phyloP scores from a whole-genome alignment of 2,329 filamentous ascomycete species.

The Dothideomycetidae sp. region DNA sequence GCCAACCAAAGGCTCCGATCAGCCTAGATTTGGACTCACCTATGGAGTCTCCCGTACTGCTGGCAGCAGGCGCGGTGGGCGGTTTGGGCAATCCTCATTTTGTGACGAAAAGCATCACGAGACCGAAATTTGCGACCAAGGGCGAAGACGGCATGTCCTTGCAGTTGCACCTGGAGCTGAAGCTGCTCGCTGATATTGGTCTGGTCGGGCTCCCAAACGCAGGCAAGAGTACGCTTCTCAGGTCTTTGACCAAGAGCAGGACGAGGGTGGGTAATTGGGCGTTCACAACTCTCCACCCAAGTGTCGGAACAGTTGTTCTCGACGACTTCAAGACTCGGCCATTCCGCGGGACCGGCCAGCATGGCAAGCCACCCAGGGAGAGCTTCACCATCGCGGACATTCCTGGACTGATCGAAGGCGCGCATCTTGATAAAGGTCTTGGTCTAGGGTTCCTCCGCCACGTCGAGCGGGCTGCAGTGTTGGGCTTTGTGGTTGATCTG shows the following conservation, averaged over 20 bases:
- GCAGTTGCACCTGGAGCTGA: slow-evolving; percentile 76
- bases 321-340: slow-evolving; percentile 75
- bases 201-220: slow-evolving; percentile 91
- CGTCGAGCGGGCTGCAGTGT: slow-evolving; percentile 80
- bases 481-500: slow-evolving; percentile 88
- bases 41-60: slow-evolving; percentile 68
- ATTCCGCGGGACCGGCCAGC: slow-evolving; percentile 29
- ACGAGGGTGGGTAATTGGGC: slow-evolving; percentile 89
- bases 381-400: slow-evolving; percentile 93
- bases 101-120: slow-evolving; percentile 54
- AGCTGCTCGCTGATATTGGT: slow-evolving; percentile 87
- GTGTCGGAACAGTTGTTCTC: slow-evolving; percentile 88
- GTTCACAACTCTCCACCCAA: slow-evolving; percentile 89
- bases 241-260: slow-evolving; percentile 75
- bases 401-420: slow-evolving; percentile 80
- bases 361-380: slow-evolving; percentile 39
- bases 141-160: slow-evolving; percentile 69
- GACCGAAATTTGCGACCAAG: slow-evolving; percentile 77
- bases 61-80: slow-evolving; percentile 76
- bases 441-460: slow-evolving; percentile 87
- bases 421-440: slow-evolving; percentile 80
- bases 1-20: slow-evolving; percentile 61
- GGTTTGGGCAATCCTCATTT: slow-evolving; percentile 93
- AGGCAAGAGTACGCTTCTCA: slow-evolving; percentile 83
- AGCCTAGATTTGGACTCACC: slow-evolving; percentile 45